These are phyloP conservation scores for Aspergillus awamori DNA, from an alignment of 2,329 filamentous ascomycete species.

Conservation along the genomic window DNA sequence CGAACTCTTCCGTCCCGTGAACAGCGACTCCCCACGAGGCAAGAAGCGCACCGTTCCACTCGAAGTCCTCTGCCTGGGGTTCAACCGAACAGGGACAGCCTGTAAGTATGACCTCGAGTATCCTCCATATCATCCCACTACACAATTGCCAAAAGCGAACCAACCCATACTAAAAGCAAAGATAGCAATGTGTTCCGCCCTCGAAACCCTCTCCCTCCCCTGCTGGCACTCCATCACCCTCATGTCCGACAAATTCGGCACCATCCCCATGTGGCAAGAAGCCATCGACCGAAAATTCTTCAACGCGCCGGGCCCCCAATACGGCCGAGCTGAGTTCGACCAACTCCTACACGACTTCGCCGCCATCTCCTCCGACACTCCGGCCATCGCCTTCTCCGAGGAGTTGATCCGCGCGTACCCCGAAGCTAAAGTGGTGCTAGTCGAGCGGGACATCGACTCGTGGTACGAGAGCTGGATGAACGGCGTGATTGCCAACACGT, in stretches of 20 bases:
- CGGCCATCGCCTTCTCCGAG: slow-evolving; percentile 19
- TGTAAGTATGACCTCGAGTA: background rate
- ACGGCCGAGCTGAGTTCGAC: slow-evolving; percentile 9
- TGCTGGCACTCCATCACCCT: slow-evolving; percentile 17
- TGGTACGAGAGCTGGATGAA: slow-evolving; percentile 26
- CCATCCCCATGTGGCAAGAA: slow-evolving; percentile 59
- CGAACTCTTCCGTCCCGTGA: slow-evolving; percentile 1
- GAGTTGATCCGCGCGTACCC: slow-evolving; percentile 35
- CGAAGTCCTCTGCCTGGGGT: background rate
- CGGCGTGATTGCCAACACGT: background rate
- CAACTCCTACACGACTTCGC: slow-evolving; percentile 15
- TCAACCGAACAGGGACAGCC: slow-evolving; percentile 12
- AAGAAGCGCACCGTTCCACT: background rate
- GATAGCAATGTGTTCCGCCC: slow-evolving; percentile 16
- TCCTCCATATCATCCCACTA: no score
- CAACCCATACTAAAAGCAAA: background rate
- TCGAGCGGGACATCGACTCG: slow-evolving; percentile 27
- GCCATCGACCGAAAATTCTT: slow-evolving; percentile 62
- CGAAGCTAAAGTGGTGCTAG: slow-evolving; percentile 19
- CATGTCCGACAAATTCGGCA: slow-evolving; percentile 1
- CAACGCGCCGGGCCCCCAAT: slow-evolving; percentile 47
- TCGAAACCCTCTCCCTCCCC: slow-evolving; percentile 13
- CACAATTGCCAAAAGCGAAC: background rate
- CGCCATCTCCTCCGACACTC: slow-evolving; percentile 20
- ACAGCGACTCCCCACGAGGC: background rate